phyloP scores from a whole-genome alignment of 805 yeast genomes.

The Lipomyces orientalis region DNA sequence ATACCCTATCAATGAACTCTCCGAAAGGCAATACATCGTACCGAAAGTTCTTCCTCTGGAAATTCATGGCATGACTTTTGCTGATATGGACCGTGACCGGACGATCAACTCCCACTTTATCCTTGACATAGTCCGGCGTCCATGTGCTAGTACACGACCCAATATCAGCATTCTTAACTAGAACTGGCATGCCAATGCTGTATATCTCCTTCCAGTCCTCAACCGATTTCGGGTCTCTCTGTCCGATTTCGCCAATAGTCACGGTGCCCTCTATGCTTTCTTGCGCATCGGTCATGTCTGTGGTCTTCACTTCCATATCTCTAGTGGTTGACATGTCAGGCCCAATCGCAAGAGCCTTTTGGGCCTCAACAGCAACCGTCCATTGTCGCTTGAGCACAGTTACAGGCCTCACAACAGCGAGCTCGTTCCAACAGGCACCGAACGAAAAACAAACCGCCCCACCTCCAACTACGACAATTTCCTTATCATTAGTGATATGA shows the following conservation, averaged over 20 bases:
- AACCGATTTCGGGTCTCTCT: background rate
- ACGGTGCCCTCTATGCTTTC: background rate
- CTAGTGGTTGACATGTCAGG: background rate
- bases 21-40: constrained; percentile 43
- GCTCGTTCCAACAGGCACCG: constrained; percentile 62
- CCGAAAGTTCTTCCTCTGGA: constrained; percentile 45
- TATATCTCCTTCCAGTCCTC: constrained; percentile 26
- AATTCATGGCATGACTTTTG: constrained; percentile 40
- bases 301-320: background rate
- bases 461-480: constrained; percentile 63
- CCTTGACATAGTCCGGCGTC: constrained; percentile 44
- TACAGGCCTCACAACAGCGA: constrained; percentile 10
- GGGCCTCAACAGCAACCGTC: background rate
- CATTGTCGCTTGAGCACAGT: background rate
- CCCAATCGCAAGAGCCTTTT: background rate
- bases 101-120: constrained; percentile 41
- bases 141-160: constrained; percentile 44
- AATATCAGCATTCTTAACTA: constrained; percentile 40
- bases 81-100: constrained; percentile 44
- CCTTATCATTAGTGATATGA: constrained; percentile 37
- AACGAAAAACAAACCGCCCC: constrained; percentile 86
- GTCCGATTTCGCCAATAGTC: background rate
- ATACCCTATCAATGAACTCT: constrained; percentile 42
- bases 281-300: background rate
- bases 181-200: constrained; percentile 37